Evolutionary conservation across 1,139 yeast species (phyloP).

Genomic region (Pneumocystis oryctolagi): DNA sequence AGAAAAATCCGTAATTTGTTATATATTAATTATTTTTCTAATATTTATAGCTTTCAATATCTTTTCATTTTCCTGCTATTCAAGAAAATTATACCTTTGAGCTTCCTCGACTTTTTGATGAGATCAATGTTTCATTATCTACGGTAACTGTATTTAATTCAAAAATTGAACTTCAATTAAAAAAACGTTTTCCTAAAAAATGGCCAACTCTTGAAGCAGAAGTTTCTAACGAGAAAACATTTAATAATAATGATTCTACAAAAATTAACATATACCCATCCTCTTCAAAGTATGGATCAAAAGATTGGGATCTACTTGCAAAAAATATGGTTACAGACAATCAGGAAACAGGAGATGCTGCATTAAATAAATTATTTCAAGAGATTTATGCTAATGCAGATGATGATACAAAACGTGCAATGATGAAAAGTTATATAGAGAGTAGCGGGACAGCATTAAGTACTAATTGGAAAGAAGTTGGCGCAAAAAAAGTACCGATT

Average conservation of each 20-base stretch:
- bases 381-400: slow-evolving; percentile 65
- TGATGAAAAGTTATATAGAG: slow-evolving; percentile 93
- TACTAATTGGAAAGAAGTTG: slow-evolving; percentile 90
- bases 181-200: slow-evolving; percentile 27
- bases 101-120: slow-evolving; percentile 37
- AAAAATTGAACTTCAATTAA: slow-evolving; percentile 52
- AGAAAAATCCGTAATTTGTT: slow-evolving; percentile 2
- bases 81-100: slow-evolving; percentile 29
- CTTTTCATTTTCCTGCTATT: neutral
- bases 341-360: slow-evolving; percentile 33
- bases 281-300: slow-evolving; percentile 38
- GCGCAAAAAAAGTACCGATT: slow-evolving; percentile 48
- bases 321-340: slow-evolving; percentile 37
- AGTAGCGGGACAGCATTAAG: slow-evolving; percentile 88
- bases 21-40: neutral
- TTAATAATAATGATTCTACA: slow-evolving; percentile 13
- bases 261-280: slow-evolving; percentile 37
- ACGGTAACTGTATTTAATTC: slow-evolving; percentile 46
- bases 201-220: slow-evolving; percentile 29
- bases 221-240: slow-evolving; percentile 23
- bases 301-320: slow-evolving; percentile 61
- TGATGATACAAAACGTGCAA: slow-evolving; percentile 78
- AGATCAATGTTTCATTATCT: slow-evolving; percentile 36
- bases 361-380: slow-evolving; percentile 41
- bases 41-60: neutral